Base-by-base conservation (phyloP, 306 rosid species). In the Corylus avellana region DNA sequence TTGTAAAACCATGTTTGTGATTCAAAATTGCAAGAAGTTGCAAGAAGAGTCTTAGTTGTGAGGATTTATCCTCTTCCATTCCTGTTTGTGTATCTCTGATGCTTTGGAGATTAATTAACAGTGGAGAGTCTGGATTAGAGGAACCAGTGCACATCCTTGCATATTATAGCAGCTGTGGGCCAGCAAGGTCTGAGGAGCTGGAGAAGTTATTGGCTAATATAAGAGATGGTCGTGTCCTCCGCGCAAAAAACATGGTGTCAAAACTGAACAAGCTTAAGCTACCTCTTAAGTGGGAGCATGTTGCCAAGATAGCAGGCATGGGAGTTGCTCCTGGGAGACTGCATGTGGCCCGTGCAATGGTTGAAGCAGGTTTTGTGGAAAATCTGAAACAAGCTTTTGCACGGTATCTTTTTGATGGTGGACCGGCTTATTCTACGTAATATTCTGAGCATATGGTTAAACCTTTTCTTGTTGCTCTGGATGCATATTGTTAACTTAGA, bases 291-390 rank as follows among this genome's bases (percentile, higher is more conserved):
- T 92, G 98, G 98, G 98, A 94, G 84, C 97, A 94, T 72, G 97
- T 94, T 69, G 85, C 92, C 75, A 90, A 86, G 82, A 88, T 94
- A 75, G 97, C 98, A 59, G 98, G 97, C 85, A 91, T 83, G 46
- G 98, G 98, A 54, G 97, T 92, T 59, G 98, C 98, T 84, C 98
- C 98, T 4, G 97, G 98, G 80, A 88, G 98, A 86, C 80, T 94
- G 66, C 98, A 94, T 81, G 94, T 94, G 37, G 98, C 97, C 71
- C 97, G 95, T 49, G 97, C 98, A 57, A 86, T 94, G 97, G 88
- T 94, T 62, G 97, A 92, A 88, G 95, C 95, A 11, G 98, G 98
- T 76, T 86, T 84, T 86, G 97, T 94, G 64, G 97, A 92, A 83
- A 92, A 92, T 85, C 87, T 94, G 75, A 92, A 83, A 90, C 95